A percentile compares a stretch with the other conserved stretches of the same genome.
phyloP scores from a whole-genome alignment of 2,329 filamentous ascomycete genomes.

The Chaetomium sp. region DNA sequence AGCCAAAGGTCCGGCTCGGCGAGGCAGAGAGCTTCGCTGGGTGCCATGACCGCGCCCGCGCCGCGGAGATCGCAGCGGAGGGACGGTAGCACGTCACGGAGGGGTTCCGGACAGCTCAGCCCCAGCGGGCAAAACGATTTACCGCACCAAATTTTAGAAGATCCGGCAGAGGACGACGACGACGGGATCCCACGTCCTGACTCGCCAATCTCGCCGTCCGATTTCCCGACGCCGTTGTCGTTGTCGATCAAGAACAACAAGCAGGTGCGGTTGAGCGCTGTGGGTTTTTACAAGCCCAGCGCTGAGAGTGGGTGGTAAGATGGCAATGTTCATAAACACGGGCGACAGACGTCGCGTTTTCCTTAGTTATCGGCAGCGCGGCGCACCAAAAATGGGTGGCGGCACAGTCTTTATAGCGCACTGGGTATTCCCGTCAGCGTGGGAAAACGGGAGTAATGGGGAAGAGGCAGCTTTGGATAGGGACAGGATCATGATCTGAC shows the following conservation, averaged over 20 bases:
- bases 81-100: slow-evolving; percentile 18
- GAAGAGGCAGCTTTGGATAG: slow-evolving; percentile 12
- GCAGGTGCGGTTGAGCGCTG: slow-evolving; percentile 42
- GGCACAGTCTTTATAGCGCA: slow-evolving; percentile 3
- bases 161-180: slow-evolving; percentile 30
- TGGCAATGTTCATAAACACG: not conserved
- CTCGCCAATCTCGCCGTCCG: slow-evolving; percentile 38
- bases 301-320: slow-evolving; percentile 38
- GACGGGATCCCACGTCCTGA: slow-evolving; percentile 39
- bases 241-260: slow-evolving; percentile 40
- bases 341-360: slow-evolving; percentile 17
- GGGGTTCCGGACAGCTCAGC: slow-evolving; percentile 22
- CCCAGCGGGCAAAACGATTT: slow-evolving; percentile 26
- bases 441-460: slow-evolving; percentile 6
- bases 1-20: slow-evolving; percentile 20
- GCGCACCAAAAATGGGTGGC: slow-evolving; percentile 10
- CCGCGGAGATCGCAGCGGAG: slow-evolving; percentile 18
- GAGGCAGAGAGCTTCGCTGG: slow-evolving; percentile 18
- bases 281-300: slow-evolving; percentile 37
- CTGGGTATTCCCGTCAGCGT: not conserved
- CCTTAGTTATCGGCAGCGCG: slow-evolving; percentile 15
- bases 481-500: slow-evolving; percentile 16
- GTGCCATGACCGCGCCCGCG: slow-evolving; percentile 17
- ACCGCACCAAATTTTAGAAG: slow-evolving; percentile 29
- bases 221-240: slow-evolving; percentile 30